Evolutionary conservation across 208 protist species (phyloP).

Genomic region (Crithidia brevicula): DNA sequence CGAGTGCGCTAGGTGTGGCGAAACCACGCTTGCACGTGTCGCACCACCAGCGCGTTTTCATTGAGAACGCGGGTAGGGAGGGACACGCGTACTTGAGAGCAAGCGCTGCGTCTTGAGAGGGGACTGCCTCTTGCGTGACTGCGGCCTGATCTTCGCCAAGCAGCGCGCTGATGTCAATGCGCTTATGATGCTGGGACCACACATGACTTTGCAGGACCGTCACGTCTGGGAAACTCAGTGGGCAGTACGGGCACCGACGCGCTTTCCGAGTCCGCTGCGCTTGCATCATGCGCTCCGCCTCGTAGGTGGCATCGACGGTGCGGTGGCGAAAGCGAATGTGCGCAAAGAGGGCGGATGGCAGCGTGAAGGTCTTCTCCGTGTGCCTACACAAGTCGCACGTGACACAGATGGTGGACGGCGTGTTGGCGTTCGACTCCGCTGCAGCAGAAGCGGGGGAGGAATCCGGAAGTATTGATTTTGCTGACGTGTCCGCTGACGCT

Average conservation of each 20-base stretch:
- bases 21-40: slow-evolving; percentile 81
- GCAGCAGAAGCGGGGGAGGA: too few relatives aligned
- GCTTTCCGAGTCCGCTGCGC: slow-evolving; percentile 24
- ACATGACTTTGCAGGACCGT: slow-evolving; percentile 51
- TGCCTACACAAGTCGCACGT: slow-evolving; percentile 69
- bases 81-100: not conserved
- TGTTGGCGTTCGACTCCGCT: slow-evolving; percentile 7
- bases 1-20: slow-evolving; percentile 46
- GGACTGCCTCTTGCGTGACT: not conserved
- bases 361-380: slow-evolving; percentile 60
- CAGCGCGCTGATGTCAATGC: not conserved
- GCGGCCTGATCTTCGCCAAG: not conserved
- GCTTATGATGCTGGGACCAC: slow-evolving; percentile 40
- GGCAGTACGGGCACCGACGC: slow-evolving; percentile 63
- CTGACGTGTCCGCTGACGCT: too few relatives aligned
- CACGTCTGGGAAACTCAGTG: slow-evolving; percentile 35
- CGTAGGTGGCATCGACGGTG: slow-evolving; percentile 66
- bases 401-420: slow-evolving; percentile 34
- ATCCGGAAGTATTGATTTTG: not conserved
- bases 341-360: slow-evolving; percentile 79
- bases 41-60: slow-evolving; percentile 75
- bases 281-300: slow-evolving; percentile 76
- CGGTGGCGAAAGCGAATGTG: slow-evolving; percentile 90
- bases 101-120: not conserved
- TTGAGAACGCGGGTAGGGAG: slow-evolving; percentile 15